Evolutionary conservation across 805 yeast genomes (phyloP), one percentile per base, ranked within the genome.

Genomic region (Schwanniomyces polymorphus): DNA sequence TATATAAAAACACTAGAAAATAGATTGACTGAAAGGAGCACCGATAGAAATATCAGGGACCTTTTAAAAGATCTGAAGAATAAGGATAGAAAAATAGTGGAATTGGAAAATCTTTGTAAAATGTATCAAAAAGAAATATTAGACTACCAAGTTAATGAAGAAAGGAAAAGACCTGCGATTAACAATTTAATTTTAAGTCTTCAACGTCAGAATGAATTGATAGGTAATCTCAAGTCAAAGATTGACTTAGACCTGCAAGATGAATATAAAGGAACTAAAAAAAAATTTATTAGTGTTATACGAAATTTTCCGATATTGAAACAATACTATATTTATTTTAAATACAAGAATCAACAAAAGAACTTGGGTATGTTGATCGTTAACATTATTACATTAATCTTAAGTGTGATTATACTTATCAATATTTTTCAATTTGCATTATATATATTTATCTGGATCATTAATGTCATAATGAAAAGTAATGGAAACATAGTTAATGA

Each of bases 231-330:
- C 10, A 55, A 53, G 38, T 3, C 16, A 27, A 61, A 57, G 27
- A 47, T 64, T 18, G 41, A 50, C 7, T 28, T 54, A 7, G 18
- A 48, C 17, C 42, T 44, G 4, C 12, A 29, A 10, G 40, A 12
- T 23, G 31, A 47, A 16, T 27, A 31, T 11, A 27, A 17, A 5
- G 27, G 38, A 14, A 40, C 43, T 17, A 12, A 5, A 4, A 21
- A 21, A 4, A 2, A 14, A 3, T 31, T 62, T 9, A 51, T 52
- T n/a, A 41, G 42, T 11, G 56, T 67, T 29, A 6, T 65, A 7
- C 31, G 43, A 8, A 59, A 57, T 25, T 45, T 69, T 21, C 74
- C 74, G 3, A 53, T 67, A 37, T 43, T 68, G 11, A 64, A 61
- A 42, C 72, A 69, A 43, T 62, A 62, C 43, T 57, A 58, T 41